Conservation (phyloP, 2,329 filamentous ascomycete species). For the Cryphonectria naterciae region DNA sequence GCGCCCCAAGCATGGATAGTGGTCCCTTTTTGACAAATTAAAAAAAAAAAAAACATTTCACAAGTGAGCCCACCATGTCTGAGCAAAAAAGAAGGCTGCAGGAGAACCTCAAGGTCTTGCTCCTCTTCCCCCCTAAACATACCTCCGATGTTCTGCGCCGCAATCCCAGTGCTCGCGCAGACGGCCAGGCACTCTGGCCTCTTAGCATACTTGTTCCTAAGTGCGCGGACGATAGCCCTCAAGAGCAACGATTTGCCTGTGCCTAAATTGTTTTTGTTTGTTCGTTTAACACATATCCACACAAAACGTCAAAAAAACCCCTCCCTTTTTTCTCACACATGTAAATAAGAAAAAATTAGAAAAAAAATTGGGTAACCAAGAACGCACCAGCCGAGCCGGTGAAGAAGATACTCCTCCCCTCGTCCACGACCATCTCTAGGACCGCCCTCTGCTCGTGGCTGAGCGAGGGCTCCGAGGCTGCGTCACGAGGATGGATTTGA, state of each 20-base stretch:
- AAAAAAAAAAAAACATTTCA: too few species aligned
- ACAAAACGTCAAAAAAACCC: background rate
- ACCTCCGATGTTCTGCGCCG: conserved; percentile 76
- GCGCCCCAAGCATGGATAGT: conserved; percentile 76
- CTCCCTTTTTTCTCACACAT: background rate
- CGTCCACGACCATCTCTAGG: conserved; percentile 65
- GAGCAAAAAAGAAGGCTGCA: too few species aligned
- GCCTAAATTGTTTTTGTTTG: conserved; percentile 45
- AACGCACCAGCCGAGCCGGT: conserved; percentile 62
- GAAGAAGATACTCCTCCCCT: conserved; percentile 75
- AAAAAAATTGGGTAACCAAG: background rate
- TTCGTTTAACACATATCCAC: background rate
- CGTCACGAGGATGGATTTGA: background rate
- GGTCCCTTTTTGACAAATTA: conserved; percentile 42
- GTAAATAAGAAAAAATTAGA: too few species aligned
- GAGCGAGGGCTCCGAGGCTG: conserved; percentile 40
- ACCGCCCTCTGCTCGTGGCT: conserved; percentile 73
- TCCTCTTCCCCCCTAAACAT: background rate
- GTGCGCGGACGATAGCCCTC: conserved; percentile 69
- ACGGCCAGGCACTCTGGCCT: conserved; percentile 72
- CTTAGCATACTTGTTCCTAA: conserved; percentile 63
- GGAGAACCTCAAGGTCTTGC: too few species aligned
- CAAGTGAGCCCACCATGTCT: background rate
- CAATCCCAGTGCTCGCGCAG: conserved; percentile 75
- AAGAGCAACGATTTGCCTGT: conserved; percentile 78